phyloP scores from a whole-genome alignment of 2,329 filamentous ascomycete species.

The Pyricularia pennisetigena region DNA sequence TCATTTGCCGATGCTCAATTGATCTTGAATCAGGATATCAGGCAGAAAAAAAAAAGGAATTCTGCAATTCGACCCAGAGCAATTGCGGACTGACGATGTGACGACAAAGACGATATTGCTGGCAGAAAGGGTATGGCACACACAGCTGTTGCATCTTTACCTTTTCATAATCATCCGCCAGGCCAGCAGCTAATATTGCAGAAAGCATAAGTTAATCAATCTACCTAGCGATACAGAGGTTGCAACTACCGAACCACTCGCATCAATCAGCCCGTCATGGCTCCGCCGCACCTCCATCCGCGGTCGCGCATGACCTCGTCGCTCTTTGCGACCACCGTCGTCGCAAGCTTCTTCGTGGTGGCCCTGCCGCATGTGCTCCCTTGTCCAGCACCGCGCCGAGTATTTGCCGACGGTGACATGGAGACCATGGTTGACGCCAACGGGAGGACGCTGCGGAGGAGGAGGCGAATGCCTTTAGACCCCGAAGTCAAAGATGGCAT shows the following conservation, averaged over 20 bases:
- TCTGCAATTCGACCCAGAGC: not conserved
- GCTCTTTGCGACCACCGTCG: constrained; percentile 87
- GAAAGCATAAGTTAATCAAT: not conserved
- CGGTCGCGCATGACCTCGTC: constrained; percentile 88
- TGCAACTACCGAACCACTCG: not conserved
- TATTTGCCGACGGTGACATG: constrained; percentile 61
- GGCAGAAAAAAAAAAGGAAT: not conserved
- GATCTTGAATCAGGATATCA: not conserved
- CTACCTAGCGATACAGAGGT: not conserved
- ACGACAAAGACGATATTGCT: not conserved
- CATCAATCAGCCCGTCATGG: constrained; percentile 39
- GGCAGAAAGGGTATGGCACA: not conserved
- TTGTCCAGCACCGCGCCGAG: constrained; percentile 71
- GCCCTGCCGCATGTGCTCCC: constrained; percentile 82
- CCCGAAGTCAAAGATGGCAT: constrained; percentile 33
- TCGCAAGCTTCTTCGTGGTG: constrained; percentile 86
- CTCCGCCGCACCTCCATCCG: constrained; percentile 83
- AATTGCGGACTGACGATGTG: not conserved
- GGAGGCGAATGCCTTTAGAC: constrained; percentile 15
- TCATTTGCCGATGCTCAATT: not conserved
- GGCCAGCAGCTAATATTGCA: not conserved
- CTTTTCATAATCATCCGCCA: not conserved
- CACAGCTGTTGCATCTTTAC: not conserved
- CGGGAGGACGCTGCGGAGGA: constrained; percentile 33
- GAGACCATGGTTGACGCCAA: constrained; percentile 29